Evolutionary conservation across 148 eudicot genomes (phyloP).

Genomic region (Rheum nobile): DNA sequence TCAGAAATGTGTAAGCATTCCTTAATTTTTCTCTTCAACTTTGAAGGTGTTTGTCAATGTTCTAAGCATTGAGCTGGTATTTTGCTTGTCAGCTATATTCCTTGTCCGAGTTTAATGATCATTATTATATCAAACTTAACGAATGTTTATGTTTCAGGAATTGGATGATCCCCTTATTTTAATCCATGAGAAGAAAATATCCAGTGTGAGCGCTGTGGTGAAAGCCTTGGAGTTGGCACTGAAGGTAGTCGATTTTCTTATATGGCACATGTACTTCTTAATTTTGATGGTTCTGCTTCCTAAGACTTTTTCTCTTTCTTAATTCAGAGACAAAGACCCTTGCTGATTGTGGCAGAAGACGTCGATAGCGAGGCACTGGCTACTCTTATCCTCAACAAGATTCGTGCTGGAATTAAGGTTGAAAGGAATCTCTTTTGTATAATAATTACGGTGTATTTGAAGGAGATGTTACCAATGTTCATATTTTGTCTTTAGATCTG

Average conservation of each 20-base stretch:
- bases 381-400: constrained; percentile 77
- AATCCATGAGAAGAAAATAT: constrained; percentile 54
- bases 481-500: constrained; percentile 38
- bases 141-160: constrained; percentile 23
- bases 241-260: constrained; percentile 4
- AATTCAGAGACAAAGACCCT: constrained; percentile 58
- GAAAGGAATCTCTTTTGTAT: neutral
- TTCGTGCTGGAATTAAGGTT: constrained; percentile 96
- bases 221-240: constrained; percentile 24
- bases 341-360: constrained; percentile 59
- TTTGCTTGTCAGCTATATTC: neutral
- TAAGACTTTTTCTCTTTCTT: neutral
- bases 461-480: neutral
- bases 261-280: neutral
- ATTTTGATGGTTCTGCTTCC: neutral
- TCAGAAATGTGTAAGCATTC: constrained; percentile 49
- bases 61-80: neutral
- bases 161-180: constrained; percentile 49
- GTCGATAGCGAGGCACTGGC: constrained; percentile 69
- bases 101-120: neutral
- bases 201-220: constrained; percentile 40
- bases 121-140: neutral
- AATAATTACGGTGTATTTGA: neutral
- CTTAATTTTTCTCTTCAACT: neutral
- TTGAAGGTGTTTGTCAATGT: neutral